phyloP scores from a whole-genome alignment of 2,329 filamentous ascomycete genomes.

The Diaporthe citri region DNA sequence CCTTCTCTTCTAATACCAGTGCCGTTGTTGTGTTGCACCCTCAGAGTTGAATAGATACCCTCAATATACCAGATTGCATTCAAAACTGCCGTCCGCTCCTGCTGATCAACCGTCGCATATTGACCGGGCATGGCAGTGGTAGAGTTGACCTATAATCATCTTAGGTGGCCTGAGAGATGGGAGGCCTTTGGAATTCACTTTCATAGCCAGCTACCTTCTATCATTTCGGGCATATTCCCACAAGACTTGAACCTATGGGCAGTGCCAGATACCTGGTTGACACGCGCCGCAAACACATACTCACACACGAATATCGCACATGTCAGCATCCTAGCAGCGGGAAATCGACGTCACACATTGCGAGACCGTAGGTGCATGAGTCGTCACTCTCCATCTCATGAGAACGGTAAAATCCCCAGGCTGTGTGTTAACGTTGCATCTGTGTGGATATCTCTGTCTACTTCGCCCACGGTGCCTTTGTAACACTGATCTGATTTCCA shows the following conservation, averaged over 20 bases:
- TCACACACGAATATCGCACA: neutral
- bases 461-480: conserved; percentile 41
- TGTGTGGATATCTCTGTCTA: neutral
- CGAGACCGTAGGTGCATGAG: neutral
- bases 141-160: neutral
- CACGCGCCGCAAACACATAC: neutral
- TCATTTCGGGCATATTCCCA: neutral
- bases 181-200: neutral
- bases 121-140: too few relatives aligned
- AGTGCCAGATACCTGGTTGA: neutral
- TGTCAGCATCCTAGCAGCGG: neutral
- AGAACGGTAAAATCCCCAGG: too few relatives aligned
- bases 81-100: neutral
- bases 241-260: neutral
- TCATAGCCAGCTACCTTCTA: neutral
- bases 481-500: conserved; percentile 39
- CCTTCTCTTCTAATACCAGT: conserved; percentile 35
- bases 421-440: neutral
- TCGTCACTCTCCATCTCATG: neutral
- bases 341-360: neutral
- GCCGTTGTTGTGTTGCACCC: conserved; percentile 36
- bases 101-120: neutral
- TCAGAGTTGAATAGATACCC: conserved; percentile 42
- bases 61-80: conserved; percentile 39
- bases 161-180: neutral